Evolutionary conservation across 2,329 filamentous ascomycete genomes (phyloP), one percentile per base, ranked within the genome.

Genomic region (Emydomyces testavorans): DNA sequence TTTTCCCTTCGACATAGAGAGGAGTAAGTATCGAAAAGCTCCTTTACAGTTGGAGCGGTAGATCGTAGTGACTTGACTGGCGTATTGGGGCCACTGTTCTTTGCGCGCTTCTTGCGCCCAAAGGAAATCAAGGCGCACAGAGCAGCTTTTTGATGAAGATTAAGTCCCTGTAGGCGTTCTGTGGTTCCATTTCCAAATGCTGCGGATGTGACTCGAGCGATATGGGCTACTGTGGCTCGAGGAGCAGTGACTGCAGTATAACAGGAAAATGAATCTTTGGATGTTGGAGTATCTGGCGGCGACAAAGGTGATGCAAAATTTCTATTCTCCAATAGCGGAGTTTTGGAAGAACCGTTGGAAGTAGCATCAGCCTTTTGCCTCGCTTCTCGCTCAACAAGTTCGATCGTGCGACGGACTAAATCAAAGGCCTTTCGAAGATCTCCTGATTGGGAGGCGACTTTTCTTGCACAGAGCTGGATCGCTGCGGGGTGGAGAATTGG

Each of bases 361-460:
- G 81, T 51, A 70, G 71, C 56, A 71, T 63, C 62, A 50, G 68
- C 77, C 53, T 81, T 86, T 53, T 80, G 74, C 50, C 80, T 79
- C 1, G 85, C 90, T 65, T 96, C 90, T 45, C 78, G 73, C 66
- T 96, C 92, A 41, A 95, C 80, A 18, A 94, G 69, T 63, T 96
- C 90, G 48, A 98, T 80, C 2, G 89, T 87, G 46, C 87, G 80
- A 39, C 87, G 83, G 64, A 90, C 88, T 51, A 98, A 86, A 64
- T 95, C 90, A 59, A 96, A 95, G 0, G 89, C 90, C 65, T 94
- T 94, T 52, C 92, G 85, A 41, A 98, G 67, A 64, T 98, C 92
- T 36, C 92, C 92, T 0, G 87, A 94, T 63, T 96, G 90, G 46
- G 84, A 87, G 3, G 92, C 84, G 13, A 98, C 86, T 64, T 96